phyloP scores from a whole-genome alignment of 2,329 filamentous ascomycete species.

The Pleomassaria siparia region DNA sequence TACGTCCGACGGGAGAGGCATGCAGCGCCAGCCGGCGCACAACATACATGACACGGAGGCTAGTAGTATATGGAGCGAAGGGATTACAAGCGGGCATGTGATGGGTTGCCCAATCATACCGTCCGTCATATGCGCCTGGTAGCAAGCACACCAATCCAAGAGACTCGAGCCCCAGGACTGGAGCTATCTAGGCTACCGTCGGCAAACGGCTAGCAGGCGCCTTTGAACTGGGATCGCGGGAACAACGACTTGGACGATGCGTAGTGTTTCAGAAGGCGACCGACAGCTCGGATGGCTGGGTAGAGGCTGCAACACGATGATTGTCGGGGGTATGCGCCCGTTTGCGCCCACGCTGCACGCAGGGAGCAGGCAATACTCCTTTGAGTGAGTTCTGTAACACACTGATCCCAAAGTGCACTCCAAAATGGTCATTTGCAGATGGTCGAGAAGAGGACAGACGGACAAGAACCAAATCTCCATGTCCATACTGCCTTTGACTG shows the following conservation, averaged over 20 bases:
- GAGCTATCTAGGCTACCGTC: background rate
- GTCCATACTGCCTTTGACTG: slow-evolving; percentile 12
- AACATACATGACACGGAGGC: slow-evolving; percentile 28
- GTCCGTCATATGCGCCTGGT: slow-evolving; percentile 15
- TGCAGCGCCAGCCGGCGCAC: slow-evolving; percentile 25
- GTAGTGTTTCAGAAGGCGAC: slow-evolving; percentile 27
- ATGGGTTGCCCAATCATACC: slow-evolving; percentile 11
- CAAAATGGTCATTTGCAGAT: slow-evolving; percentile 23
- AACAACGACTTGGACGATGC: background rate
- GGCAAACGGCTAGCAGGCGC: background rate
- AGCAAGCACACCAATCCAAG: slow-evolving; percentile 1
- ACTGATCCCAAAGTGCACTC: slow-evolving; percentile 15
- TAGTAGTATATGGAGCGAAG: slow-evolving; percentile 8
- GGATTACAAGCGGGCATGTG: slow-evolving; percentile 21
- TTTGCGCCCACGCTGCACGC: slow-evolving; percentile 37
- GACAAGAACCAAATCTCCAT: slow-evolving; percentile 21
- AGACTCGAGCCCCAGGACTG: background rate
- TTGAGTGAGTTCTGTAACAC: slow-evolving; percentile 32
- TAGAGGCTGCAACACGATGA: slow-evolving; percentile 28
- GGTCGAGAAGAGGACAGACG: slow-evolving; percentile 11
- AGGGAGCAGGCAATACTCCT: slow-evolving; percentile 25
- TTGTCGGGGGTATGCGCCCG: slow-evolving; percentile 2
- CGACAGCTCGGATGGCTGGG: slow-evolving; percentile 23
- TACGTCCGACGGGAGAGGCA: slow-evolving; percentile 14
- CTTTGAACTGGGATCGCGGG: background rate